Base-by-base conservation (phyloP, 2,329 filamentous ascomycete species). In the Gliomastix tumulicola region DNA sequence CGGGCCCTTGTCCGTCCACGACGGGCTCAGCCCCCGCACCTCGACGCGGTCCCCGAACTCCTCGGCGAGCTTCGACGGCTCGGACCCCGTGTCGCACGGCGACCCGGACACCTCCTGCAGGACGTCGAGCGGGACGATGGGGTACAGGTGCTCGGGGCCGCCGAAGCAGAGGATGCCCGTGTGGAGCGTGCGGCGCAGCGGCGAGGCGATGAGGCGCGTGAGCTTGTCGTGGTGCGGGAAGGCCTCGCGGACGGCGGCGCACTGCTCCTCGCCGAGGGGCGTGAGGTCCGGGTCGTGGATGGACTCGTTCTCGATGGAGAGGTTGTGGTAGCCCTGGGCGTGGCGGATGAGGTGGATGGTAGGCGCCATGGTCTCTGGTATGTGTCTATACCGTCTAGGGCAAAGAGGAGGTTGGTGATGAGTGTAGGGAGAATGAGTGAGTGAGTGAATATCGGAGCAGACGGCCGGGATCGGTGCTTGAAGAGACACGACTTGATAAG, bases 221-320 rank as follows among this genome's bases (percentile, higher is more conserved):
- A 92, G 65, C 27, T 69, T 60, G 43, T 67, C 63, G 54, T 84
- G 81, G 57, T 74, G 60, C 9, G 83, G 76, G 55, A 94, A 94
- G 16, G 48, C 43, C 21, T 66, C 53, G 48, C 71, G 60, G 28
- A 95, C 78, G 13, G 60, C 56, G 19, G 59, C 64, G 63, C 88
- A 94, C 70, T 96, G 88, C 43, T 77, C 51, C 54, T 81, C 69
- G 48, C 89, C 89, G n/a, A 81, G 68, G 1, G 75, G 67, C 2
- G 89, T 95, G 37, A 95, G 74, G 41, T 76, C 66, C 2, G 89
- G 88, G 53, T 96, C 89, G n/a, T 57, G 79, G 28, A 94, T 66
- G 42, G 63, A 53, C 54, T 89, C 82, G 61, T 89, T 87, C 43
- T 73, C 81, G 19, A 66, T 50, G 44, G 52, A 69, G 52, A 92